phyloP scores from a whole-genome alignment of 495 filamentous ascomycete genomes.

The Annulohypoxylon bovei region DNA sequence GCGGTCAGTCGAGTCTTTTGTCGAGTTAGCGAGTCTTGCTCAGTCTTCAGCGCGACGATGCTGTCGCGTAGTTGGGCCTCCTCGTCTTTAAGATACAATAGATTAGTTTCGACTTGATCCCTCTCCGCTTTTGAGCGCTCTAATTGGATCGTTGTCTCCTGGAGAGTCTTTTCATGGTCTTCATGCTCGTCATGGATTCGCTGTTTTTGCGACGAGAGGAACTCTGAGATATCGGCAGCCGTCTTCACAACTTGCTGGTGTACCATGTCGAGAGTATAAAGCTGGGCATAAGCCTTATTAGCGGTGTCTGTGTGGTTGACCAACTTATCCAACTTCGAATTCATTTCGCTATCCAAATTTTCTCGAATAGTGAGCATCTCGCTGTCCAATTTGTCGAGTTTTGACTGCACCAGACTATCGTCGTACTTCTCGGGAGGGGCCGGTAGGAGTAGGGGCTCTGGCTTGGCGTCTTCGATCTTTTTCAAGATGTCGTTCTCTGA shows the following conservation, averaged over 20 bases:
- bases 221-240: constrained; percentile 85
- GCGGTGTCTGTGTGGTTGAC: constrained; percentile 71
- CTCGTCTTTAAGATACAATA: constrained; percentile 68
- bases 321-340: constrained; percentile 87
- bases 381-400: constrained; percentile 45
- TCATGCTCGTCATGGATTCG: constrained; percentile 82
- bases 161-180: constrained; percentile 79
- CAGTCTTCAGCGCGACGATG: constrained; percentile 61
- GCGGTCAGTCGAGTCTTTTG: constrained; percentile 81
- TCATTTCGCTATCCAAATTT: constrained; percentile 67
- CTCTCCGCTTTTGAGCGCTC: constrained; percentile 82
- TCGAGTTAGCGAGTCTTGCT: constrained; percentile 75
- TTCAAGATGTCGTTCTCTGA: constrained; percentile 59
- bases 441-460: constrained; percentile 52
- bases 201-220: constrained; percentile 81
- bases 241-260: constrained; percentile 88
- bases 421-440: constrained; percentile 57
- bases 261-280: constrained; percentile 86
- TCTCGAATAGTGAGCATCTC: constrained; percentile 43
- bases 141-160: constrained; percentile 81
- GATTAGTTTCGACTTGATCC: constrained; percentile 77
- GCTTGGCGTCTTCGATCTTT: constrained; percentile 62
- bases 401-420: constrained; percentile 42
- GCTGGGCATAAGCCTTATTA: constrained; percentile 65
- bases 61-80: constrained; percentile 53